Evolutionary conservation across 1,284 basidiomycete genomes (phyloP).

Genomic region (Sanghuangporus weigelae): DNA sequence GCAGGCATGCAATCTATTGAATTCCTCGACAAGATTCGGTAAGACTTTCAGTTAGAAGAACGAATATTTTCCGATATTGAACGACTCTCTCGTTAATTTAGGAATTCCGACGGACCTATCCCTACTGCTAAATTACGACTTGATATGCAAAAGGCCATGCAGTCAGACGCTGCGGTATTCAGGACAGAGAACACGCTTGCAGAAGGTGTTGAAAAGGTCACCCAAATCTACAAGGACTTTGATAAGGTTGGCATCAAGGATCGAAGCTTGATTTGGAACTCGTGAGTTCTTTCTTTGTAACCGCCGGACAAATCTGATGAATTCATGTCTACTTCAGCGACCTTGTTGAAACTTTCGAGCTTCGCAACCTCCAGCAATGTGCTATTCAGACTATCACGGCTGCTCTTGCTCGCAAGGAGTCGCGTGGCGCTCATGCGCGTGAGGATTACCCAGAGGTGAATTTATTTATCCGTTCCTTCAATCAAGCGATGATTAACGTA

Average conservation of each 20-base stretch:
- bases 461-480: slow-evolving; percentile 15
- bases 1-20: slow-evolving; percentile 86
- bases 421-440: slow-evolving; percentile 95
- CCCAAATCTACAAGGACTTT: slow-evolving; percentile 83
- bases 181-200: slow-evolving; percentile 89
- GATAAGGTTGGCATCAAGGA: slow-evolving; percentile 95
- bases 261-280: slow-evolving; percentile 99
- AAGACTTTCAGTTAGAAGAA: slow-evolving; percentile 8
- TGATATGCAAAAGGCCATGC: slow-evolving; percentile 99
- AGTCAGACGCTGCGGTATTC: slow-evolving; percentile 89
- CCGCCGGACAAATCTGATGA: neutral
- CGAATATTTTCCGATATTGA: neutral
- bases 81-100: slow-evolving; percentile 20
- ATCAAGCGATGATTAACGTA: neutral
- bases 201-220: slow-evolving; percentile 87
- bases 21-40: slow-evolving; percentile 87
- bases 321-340: slow-evolving; percentile 48
- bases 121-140: slow-evolving; percentile 89
- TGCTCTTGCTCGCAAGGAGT: slow-evolving; percentile 95
- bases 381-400: slow-evolving; percentile 95
- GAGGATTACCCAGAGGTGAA: slow-evolving; percentile 89
- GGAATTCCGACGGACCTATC: slow-evolving; percentile 77
- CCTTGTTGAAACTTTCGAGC: slow-evolving; percentile 94
- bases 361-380: slow-evolving; percentile 92
- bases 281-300: slow-evolving; percentile 45